Evolutionary conservation across 2,329 filamentous ascomycete species (phyloP), one percentile per base, ranked within the genome.

Genomic region (Sarocladium kiliense): DNA sequence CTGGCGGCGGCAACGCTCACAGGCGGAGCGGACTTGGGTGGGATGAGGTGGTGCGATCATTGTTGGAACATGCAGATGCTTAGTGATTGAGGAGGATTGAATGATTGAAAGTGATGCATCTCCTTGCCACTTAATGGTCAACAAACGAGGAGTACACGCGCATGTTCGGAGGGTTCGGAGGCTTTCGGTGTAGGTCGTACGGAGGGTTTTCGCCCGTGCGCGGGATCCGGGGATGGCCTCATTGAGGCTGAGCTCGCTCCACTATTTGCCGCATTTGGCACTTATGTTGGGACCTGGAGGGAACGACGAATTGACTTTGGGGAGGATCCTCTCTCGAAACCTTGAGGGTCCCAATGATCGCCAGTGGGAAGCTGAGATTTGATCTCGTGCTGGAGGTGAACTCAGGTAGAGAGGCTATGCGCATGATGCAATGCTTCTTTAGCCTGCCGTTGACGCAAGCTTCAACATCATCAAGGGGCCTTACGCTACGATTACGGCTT

Each of bases 1-100:
- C 42, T 69, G 66, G 11, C 62, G 59, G 7, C 66, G 67, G 18
- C 67, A 69, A 41, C 66, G 60, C 58, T 69, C 66, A 54, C 67
- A 70, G 5, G 66, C 65, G 6, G 65, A 66, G 26, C 68, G 65
- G 32, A 67, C 58, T 49, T 70, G 68, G 25, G 63, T 68, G 3
- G 68, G 67, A 45, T 69, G 67, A 2, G 64, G 62, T 14, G 50
- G 50, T 23, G 47, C 30, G 27, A 51, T 25, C 47, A 51, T 51
- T 12, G 14, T 49, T 25, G 41, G 41, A 45, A 39, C 36, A 5
- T 14, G 36, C 12, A 39, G 11, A 18, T 18, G 11, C 12, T 39
- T n/a, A n/a, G n/a, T n/a, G n/a, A n/a, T n/a, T 6, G 36, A 39
- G 36, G 16, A 9, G 11, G 36, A 16, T 9, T 39, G 36, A 39